Evolutionary conservation across 768 basidiomycete species (phyloP), one percentile per base, ranked within the genome.

Genomic region (Obba rivulosa): DNA sequence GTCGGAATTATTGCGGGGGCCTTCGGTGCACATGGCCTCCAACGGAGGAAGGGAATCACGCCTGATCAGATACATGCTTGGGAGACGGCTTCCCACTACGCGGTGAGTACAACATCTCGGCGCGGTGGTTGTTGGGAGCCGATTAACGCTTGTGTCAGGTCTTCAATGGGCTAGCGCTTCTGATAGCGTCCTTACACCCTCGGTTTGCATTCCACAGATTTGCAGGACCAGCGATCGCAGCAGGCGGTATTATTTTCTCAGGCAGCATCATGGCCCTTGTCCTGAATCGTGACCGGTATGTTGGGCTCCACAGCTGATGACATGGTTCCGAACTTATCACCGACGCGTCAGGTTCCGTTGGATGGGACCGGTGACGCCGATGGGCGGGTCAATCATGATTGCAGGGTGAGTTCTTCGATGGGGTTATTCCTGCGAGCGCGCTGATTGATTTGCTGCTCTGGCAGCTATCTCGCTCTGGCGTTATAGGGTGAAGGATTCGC

Each of bases 11-110:
- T 79, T 22, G 62, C 78, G 23, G 83, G 82, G 8, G 85, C 85
- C 40, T 85, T 87, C 62, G 86, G 86, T 55, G 69, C 80, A 10
- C 86, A 88, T 62, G 79, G 67, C 10, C 70, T 88, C 47, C 72
- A 72, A 52, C 61, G 65, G n/a, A 63, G 69, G 38, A 57, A 66
- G 16, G 75, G 74, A 0, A 69, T 80, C 8, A 76, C 79, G 8
- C 43, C 71, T 9, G 80, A 80, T 18, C 69, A 72, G 21, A 61
- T 86, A 4, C 67, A 75, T 16, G 77, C 78, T n/a, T 87, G 81
- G 77, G 67, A 69, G 50, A 81, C 75, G 17, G 87, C 82, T 4
- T 68, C 83, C 7, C 69, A 70, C 51, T 88, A 87, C 62, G 74
- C 78, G 56, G 85, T 87, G 61, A 34, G 75, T 58, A 20, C 22